Evolutionary conservation across 2,329 filamentous ascomycete genomes (phyloP), one percentile per base, ranked within the genome.

Genomic region (Aspergillus fischeri): DNA sequence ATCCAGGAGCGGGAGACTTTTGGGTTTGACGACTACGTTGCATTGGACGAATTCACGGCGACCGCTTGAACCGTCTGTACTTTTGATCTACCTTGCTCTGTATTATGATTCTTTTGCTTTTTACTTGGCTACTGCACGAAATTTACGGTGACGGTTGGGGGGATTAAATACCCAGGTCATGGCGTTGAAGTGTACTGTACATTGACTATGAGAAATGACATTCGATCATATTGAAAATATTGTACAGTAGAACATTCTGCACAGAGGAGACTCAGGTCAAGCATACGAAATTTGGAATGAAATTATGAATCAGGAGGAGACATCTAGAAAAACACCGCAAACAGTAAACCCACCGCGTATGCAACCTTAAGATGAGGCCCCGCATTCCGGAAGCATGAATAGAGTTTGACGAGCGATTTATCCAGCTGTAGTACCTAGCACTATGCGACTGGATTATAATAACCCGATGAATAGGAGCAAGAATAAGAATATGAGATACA

Each of bases 1-100:
- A 53, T 67, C 27, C 61, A 64, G n/a, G 67, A 65, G 17, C 60
- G 63, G 17, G 70, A 71, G 20, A 51, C 62, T 2, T 66, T 64
- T 55, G 66, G 61, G 21, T 69, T 73, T 59, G 71, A 73, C 14
- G 71, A 74, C 14, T 65, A 68, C 49, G 63, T 73, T 14, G 56
- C 66, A 7, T 54, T 73, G 28, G 70, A 73, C 50, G 70, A 73
- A 11, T 73, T 65, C 60, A 61, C 66, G 21, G 65, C 65, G 11
- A 66, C 66, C 38, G 64, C 67, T 49, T 70, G 14, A 28, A 52
- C 32, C 38, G 47, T 55, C 17, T 53, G 27, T 51, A 14, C 28
- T 51, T 41, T 45, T 54, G 53, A 3, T 9, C n/a, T 21, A 45
- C 1, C n/a, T 45, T 45, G 42, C 42, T 45, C 53, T 53, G 53